Percentiles rank a stretch among this genome's conserved stretches.
Conservation (phyloP, 2,329 filamentous ascomycete genomes). For the Grosmannia penicillata region DNA sequence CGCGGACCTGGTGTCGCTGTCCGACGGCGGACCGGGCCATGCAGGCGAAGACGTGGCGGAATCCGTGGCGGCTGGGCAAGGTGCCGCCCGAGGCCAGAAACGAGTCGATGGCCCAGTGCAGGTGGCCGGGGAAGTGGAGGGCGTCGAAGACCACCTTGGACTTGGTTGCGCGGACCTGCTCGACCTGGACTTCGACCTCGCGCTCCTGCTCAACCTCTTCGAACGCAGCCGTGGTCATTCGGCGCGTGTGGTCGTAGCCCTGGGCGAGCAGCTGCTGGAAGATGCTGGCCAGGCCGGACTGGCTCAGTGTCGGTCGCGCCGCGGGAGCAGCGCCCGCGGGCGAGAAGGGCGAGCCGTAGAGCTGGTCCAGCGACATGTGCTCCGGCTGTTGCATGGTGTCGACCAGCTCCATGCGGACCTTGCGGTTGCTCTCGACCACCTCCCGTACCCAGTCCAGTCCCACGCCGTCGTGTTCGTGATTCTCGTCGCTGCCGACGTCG, state of each 20-base stretch:
- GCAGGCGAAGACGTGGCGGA: background rate
- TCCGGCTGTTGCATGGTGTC: conserved; percentile 33
- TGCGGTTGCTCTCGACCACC: conserved; percentile 20
- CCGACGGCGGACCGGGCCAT: conserved; percentile 2
- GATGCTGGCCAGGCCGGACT: background rate
- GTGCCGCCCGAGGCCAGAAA: conserved; percentile 4
- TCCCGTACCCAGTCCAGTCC: background rate
- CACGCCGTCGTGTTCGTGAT: conserved; percentile 4
- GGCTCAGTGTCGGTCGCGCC: background rate
- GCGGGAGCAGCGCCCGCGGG: no score
- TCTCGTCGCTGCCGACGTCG: background rate
- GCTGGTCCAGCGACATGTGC: conserved; percentile 37
- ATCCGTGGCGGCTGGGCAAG: background rate
- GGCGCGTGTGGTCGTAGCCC: background rate
- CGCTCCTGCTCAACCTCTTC: conserved; percentile 46
- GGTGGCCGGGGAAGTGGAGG: conserved; percentile 1
- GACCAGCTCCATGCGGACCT: conserved; percentile 23
- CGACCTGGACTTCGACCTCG: conserved; percentile 43
- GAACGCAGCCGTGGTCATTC: conserved; percentile 24
- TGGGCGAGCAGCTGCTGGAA: background rate
- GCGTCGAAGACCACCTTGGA: background rate
- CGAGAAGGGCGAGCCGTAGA: conserved; percentile 36
- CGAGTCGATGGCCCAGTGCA: background rate
- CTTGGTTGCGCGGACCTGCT: conserved; percentile 27
- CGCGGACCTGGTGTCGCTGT: background rate